Conservation (phyloP, 1,284 basidiomycete genomes). For the Cutaneotrichosporon mucoides region DNA sequence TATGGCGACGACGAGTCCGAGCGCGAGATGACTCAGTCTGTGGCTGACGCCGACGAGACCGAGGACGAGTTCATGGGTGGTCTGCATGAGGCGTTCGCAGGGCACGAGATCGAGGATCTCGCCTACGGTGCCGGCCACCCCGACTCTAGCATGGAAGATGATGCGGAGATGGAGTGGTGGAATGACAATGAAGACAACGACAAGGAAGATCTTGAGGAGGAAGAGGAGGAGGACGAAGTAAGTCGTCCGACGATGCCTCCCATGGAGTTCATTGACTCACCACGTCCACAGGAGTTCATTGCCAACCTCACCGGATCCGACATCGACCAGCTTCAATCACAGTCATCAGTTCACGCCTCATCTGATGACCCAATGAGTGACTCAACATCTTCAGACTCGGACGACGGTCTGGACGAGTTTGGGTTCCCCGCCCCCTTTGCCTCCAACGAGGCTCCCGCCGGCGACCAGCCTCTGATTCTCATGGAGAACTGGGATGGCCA, state of each 20-base stretch:
- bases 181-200: slow-evolving; percentile 29
- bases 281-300: slow-evolving; percentile 30
- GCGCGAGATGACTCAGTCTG: slow-evolving; percentile 17
- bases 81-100: slow-evolving; percentile 39
- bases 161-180: slow-evolving; percentile 25
- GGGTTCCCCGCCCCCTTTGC: slow-evolving; percentile 35
- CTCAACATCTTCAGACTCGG: slow-evolving; percentile 24
- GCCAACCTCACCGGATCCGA: slow-evolving; percentile 43
- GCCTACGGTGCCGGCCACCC: slow-evolving; percentile 37
- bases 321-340: slow-evolving; percentile 35
- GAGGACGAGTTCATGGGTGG: slow-evolving; percentile 35
- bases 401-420: slow-evolving; percentile 45
- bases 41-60: slow-evolving; percentile 14
- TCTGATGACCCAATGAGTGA: slow-evolving; percentile 33
- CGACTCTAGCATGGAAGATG: slow-evolving; percentile 29
- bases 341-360: slow-evolving; percentile 36
- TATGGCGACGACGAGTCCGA: slow-evolving; percentile 46
- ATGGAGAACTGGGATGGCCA: slow-evolving; percentile 49
- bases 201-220: slow-evolving; percentile 1
- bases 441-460: slow-evolving; percentile 11
- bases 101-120: slow-evolving; percentile 46
- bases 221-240: slow-evolving; percentile 38
- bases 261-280: neutral
- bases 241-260: neutral
- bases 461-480: slow-evolving; percentile 32